Conservation (phyloP, 2,329 filamentous ascomycete genomes). For the Fusarium sororula region DNA sequence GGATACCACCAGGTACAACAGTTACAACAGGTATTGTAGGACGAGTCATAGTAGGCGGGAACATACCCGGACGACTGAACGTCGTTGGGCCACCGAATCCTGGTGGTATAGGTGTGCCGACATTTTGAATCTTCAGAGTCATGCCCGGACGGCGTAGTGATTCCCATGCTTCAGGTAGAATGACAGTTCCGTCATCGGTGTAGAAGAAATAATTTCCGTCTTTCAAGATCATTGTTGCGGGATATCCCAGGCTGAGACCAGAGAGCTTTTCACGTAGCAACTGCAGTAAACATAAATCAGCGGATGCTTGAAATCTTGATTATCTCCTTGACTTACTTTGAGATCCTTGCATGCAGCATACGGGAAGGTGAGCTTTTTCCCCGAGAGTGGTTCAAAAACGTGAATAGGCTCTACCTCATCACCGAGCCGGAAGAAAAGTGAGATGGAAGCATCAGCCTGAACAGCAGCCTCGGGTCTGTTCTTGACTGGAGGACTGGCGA, state of each 20-base stretch:
- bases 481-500: fast-evolving
- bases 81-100: not conserved
- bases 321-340: fast-evolving
- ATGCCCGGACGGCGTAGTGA: not conserved
- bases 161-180: fast-evolving
- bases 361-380: not conserved
- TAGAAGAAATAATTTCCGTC: fast-evolving
- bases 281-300: not conserved
- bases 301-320: fast-evolving
- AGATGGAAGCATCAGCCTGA: not conserved
- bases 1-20: not conserved
- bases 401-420: fast-evolving
- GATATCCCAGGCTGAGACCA: fast-evolving
- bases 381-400: fast-evolving
- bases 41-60: not conserved
- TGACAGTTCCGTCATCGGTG: not conserved
- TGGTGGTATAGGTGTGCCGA: not conserved
- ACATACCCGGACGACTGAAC: not conserved
- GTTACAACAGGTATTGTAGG: no score
- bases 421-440: not conserved
- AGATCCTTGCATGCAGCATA: not conserved
- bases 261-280: not conserved
- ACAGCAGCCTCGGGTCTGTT: fast-evolving
- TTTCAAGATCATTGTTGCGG: fast-evolving
- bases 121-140: fast-evolving